These are phyloP conservation scores for Herpetomonas samuelpessoai DNA, from an alignment of 208 protist genomes.

Conservation along the genomic window DNA sequence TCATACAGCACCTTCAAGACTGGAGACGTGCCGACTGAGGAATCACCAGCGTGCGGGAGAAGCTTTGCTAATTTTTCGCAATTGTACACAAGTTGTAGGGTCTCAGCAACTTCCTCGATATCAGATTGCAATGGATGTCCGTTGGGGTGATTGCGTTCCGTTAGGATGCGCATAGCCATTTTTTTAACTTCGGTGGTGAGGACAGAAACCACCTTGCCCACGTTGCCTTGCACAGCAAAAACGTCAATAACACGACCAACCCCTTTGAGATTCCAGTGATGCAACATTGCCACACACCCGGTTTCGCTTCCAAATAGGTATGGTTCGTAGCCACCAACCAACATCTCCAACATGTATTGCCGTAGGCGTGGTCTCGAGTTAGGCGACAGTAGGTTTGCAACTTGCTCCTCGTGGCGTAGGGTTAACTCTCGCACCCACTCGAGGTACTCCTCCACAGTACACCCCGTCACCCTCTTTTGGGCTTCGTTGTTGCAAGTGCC, in stretches of 20 bases:
- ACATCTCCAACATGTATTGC: constrained; percentile 12
- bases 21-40: background rate
- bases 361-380: constrained; percentile 12
- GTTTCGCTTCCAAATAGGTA: constrained; percentile 19
- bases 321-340: constrained; percentile 23
- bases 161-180: constrained; percentile 4
- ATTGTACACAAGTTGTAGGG: background rate
- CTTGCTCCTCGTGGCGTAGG: constrained; percentile 13
- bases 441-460: constrained; percentile 19
- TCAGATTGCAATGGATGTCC: too few species aligned
- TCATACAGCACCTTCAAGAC: constrained; percentile 25
- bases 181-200: background rate
- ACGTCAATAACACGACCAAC: background rate
- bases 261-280: constrained; percentile 5
- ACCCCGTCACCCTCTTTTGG: constrained; percentile 1
- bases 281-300: constrained; percentile 6
- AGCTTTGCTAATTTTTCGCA: constrained; percentile 2
- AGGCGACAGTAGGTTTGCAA: constrained; percentile 15
- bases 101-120: too few species aligned
- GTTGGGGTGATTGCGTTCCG: too few species aligned
- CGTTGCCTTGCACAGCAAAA: background rate
- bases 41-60: background rate
- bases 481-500: constrained; percentile 15
- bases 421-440: constrained; percentile 17
- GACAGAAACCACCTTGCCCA: background rate